These are phyloP conservation scores for Exophiala bonariae DNA, from an alignment of 2,329 filamentous ascomycete species.

Conservation along the genomic window DNA sequence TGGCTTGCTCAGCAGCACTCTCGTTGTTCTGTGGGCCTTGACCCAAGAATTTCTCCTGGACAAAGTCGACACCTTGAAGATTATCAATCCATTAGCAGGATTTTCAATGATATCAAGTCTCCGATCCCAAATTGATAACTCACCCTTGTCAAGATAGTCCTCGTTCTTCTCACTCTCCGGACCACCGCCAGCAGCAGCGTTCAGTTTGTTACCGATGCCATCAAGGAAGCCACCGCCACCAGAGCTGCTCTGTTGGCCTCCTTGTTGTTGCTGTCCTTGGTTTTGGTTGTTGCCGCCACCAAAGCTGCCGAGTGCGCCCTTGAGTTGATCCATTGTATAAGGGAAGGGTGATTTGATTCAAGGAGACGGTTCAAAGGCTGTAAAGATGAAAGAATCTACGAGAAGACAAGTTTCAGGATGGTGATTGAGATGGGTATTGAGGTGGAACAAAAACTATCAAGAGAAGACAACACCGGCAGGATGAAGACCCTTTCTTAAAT, in stretches of 20 bases:
- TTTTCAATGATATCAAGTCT: background rate
- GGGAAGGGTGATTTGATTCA: no score
- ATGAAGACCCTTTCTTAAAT: no score
- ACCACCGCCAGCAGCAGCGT: constrained; percentile 71
- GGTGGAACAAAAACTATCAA: no score
- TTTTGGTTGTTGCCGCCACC: constrained; percentile 20
- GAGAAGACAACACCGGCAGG: no score
- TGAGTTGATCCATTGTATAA: constrained; percentile 26
- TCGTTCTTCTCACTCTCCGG: constrained; percentile 77
- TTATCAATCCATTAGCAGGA: background rate
- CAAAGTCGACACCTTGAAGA: constrained; percentile 66
- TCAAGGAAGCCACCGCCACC: constrained; percentile 43
- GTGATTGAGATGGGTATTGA: no score
- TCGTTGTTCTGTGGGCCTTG: constrained; percentile 72
- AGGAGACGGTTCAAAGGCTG: no score
- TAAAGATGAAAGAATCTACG: no score
- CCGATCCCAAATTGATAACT: constrained; percentile 13
- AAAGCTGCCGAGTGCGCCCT: constrained; percentile 25
- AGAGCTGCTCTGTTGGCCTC: constrained; percentile 27
- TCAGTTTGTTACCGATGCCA: constrained; percentile 69
- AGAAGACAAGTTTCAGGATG: no score
- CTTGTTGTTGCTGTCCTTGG: constrained; percentile 6
- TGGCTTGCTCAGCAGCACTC: constrained; percentile 74
- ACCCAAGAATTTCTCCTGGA: constrained; percentile 74
- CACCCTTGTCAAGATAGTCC: constrained; percentile 79